Percentiles rank a stretch among this genome's conserved stretches.
Conservation (phyloP, 2,329 filamentous ascomycete species). For the Emergomyces pasteurianus region DNA sequence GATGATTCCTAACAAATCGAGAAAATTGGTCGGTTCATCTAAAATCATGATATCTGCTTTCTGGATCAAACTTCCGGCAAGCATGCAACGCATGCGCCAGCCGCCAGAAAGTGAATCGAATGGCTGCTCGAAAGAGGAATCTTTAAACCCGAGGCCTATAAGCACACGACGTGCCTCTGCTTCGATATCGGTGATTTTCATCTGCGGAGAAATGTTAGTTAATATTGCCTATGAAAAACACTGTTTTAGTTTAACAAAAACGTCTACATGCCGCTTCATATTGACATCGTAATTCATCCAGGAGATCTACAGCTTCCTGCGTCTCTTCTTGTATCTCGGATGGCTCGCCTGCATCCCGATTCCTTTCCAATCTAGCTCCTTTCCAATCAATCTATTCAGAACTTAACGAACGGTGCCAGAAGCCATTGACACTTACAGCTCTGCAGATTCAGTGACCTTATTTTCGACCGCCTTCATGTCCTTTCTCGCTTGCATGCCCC, state of each 20-base stretch:
- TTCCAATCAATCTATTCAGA: background rate
- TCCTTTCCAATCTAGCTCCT: constrained; percentile 34
- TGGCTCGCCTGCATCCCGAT: constrained; percentile 45
- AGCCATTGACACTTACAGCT: background rate
- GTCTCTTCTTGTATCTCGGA: constrained; percentile 52
- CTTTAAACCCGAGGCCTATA: constrained; percentile 58
- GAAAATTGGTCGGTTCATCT: constrained; percentile 79
- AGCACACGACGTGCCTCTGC: constrained; percentile 55
- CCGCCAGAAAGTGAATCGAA: constrained; percentile 62
- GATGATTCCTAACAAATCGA: constrained; percentile 71
- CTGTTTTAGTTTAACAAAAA: background rate
- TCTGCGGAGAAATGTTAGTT: constrained; percentile 14
- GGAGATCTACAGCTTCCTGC: constrained; percentile 55
- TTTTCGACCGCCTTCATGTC: constrained; percentile 58
- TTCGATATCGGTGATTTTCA: constrained; percentile 52
- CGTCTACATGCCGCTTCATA: constrained; percentile 45
- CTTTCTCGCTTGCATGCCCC: constrained; percentile 67
- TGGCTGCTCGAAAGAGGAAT: constrained; percentile 46
- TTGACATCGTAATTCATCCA: constrained; percentile 56
- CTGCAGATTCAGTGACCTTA: constrained; percentile 46
- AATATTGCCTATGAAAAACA: background rate
- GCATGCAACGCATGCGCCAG: constrained; percentile 58
- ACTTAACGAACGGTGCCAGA: background rate
- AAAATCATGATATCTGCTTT: constrained; percentile 67
- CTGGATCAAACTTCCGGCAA: constrained; percentile 56